A percentile compares a stretch with the other conserved stretches of the same genome.
Evolutionary conservation across 495 filamentous ascomycete species (phyloP).

Genomic region (Amniculicola lignicola): DNA sequence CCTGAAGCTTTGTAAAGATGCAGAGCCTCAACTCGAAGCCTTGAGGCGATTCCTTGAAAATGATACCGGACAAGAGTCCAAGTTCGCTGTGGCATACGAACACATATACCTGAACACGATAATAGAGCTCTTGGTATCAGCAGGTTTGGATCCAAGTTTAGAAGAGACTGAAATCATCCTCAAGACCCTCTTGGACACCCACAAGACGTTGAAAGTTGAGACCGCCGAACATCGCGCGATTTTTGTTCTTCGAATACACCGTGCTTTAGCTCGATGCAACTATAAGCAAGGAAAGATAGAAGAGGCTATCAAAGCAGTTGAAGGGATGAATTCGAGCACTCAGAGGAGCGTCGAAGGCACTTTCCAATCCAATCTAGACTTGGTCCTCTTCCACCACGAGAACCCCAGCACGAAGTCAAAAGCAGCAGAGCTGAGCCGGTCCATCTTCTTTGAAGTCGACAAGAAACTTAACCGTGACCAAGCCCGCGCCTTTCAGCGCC

Average conservation of each 20-base stretch:
- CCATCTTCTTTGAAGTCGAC: conserved; percentile 9
- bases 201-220: conserved; percentile 1
- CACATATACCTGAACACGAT: conserved; percentile 13
- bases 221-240: conserved; percentile 7
- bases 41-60: not conserved
- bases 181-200: not conserved
- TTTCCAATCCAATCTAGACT: conserved; percentile 6
- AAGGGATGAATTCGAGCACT: not conserved
- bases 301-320: conserved; percentile 2
- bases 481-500: conserved; percentile 3
- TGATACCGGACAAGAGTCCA: not conserved
- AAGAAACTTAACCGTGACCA: conserved; percentile 9
- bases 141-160: not conserved
- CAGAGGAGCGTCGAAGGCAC: conserved; percentile 5
- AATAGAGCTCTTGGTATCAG: not conserved
- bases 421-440: conserved; percentile 3
- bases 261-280: conserved; percentile 7
- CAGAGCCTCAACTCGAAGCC: not conserved
- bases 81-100: conserved; percentile 13
- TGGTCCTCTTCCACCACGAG: not conserved
- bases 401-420: not conserved
- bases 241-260: not conserved
- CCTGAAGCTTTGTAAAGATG: not conserved
- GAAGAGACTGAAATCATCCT: not conserved
- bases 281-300: conserved; percentile 14